Evolutionary conservation across 805 yeast genomes (phyloP).

Genomic region (Saitoella complicata): DNA sequence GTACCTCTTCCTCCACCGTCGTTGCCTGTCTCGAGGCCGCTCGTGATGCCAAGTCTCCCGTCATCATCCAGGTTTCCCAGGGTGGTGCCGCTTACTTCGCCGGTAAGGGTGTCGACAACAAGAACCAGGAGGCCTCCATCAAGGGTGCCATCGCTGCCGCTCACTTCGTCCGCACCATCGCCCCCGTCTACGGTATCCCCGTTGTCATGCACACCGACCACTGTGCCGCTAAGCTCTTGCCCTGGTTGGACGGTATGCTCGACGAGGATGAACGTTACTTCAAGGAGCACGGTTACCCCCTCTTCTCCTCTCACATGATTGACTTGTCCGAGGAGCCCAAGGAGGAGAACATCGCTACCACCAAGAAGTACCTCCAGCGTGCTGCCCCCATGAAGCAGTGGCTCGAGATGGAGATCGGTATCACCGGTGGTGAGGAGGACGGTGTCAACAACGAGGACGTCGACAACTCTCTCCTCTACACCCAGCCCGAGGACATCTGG

Average conservation of each 20-base stretch:
- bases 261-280: constrained; percentile 90
- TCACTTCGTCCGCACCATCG: constrained; percentile 89
- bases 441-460: constrained; percentile 98
- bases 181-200: constrained; percentile 93
- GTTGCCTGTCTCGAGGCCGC: constrained; percentile 97
- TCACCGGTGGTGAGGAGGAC: constrained; percentile 99
- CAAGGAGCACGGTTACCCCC: constrained; percentile 76
- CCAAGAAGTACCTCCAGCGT: constrained; percentile 89
- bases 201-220: constrained; percentile 96
- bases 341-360: constrained; percentile 84
- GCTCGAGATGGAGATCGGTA: constrained; percentile 99
- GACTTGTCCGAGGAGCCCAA: constrained; percentile 94
- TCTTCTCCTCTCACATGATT: constrained; percentile 98
- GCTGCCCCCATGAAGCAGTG: constrained; percentile 90
- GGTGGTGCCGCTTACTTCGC: constrained; percentile 99
- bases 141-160: constrained; percentile 95
- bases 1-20: constrained; percentile 92
- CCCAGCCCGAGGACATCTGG: constrained; percentile 87
- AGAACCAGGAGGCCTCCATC: constrained; percentile 85
- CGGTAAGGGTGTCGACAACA: constrained; percentile 95
- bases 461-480: constrained; percentile 73
- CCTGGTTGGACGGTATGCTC: constrained; percentile 98
- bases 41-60: constrained; percentile 85
- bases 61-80: constrained; percentile 89
- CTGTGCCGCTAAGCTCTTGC: constrained; percentile 94